Evolutionary conservation across 352 stramenopile genomes (phyloP).

Genomic region (Globisporangium paroecandrum): DNA sequence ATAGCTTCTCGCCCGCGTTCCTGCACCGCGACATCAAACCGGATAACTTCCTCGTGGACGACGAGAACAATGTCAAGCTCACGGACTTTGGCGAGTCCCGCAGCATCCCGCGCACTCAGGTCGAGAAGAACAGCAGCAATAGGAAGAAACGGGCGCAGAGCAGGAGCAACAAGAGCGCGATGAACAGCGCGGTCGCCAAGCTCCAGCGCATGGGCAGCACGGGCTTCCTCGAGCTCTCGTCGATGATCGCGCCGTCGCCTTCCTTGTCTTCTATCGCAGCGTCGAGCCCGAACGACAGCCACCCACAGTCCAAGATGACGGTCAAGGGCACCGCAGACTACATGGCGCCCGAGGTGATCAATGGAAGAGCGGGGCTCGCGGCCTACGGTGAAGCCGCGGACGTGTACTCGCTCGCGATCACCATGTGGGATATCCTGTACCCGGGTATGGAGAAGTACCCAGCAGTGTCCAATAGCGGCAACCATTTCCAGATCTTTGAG

Average conservation of each 20-base stretch:
- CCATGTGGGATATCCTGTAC: slow-evolving; percentile 66
- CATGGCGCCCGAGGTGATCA: slow-evolving; percentile 75
- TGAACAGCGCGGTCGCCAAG: neutral
- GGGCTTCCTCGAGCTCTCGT: slow-evolving; percentile 16
- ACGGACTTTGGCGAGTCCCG: slow-evolving; percentile 66
- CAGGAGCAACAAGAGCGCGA: neutral
- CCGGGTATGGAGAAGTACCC: slow-evolving; percentile 49
- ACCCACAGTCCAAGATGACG: slow-evolving; percentile 32
- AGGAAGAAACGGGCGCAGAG: neutral
- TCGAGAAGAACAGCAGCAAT: slow-evolving; percentile 1
- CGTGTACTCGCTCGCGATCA: slow-evolving; percentile 62
- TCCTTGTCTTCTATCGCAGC: neutral
- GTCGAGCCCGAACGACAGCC: neutral
- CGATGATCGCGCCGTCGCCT: neutral
- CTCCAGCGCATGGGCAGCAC: slow-evolving; percentile 5
- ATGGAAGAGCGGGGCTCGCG: slow-evolving; percentile 36
- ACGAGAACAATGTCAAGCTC: slow-evolving; percentile 49
- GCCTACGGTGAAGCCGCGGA: slow-evolving; percentile 63
- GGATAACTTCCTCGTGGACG: slow-evolving; percentile 59
- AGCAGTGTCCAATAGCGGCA: slow-evolving; percentile 17
- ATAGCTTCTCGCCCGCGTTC: slow-evolving; percentile 58
- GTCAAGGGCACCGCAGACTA: slow-evolving; percentile 69
- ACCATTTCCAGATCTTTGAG: slow-evolving; percentile 54
- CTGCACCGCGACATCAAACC: slow-evolving; percentile 67
- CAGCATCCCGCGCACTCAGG: slow-evolving; percentile 25